Base-by-base conservation (phyloP, 257 asterid species). In the Solanum boliviense region DNA sequence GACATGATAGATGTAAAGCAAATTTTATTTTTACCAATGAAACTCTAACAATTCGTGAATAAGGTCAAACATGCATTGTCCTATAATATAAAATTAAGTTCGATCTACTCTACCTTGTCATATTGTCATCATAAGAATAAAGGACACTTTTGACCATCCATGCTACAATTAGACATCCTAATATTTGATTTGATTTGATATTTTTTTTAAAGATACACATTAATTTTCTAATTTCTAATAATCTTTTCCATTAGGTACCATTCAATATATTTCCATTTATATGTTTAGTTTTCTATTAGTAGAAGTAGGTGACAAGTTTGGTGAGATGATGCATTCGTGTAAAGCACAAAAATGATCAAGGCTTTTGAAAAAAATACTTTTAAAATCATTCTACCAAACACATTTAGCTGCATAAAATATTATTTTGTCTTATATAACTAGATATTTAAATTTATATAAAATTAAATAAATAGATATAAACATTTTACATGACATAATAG, bases 41-140 rank as follows among this genome's bases (percentile, higher is more conserved):
- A 52, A 52, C 7, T 52, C 20, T 15, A 52, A 52, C 62, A 2
- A 16, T 16, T 52, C 0, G 0, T 6, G 20, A 52, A 0, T 48
- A 48, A 48, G 21, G 3, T 48, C 3, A 48, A 48, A 48, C 0
- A 15, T 48, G 8, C 8, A 15, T 15, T 15, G 3, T 48, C 21
- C 21, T 48, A 15, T 8, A 48, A 48, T 15, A 48, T 48, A 48
- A 48, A 15, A 48, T 13, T 13, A 46, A 48, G 0, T 5, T 48
- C 3, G 18, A 6, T 13, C 0, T 44, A 44, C 6, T 13, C 0
- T 15, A 0, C 60, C 21, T 5, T 48, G 1, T 5, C 60, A 0
- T 48, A 15, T 48, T 56, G 11, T 0, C 25, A 56, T 20, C 5
- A 1, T 56, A 20, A 3, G 67, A 56, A 20, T 20, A 3, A 56